phyloP scores from a whole-genome alignment of 768 basidiomycete species.

The Podaxis sp. region DNA sequence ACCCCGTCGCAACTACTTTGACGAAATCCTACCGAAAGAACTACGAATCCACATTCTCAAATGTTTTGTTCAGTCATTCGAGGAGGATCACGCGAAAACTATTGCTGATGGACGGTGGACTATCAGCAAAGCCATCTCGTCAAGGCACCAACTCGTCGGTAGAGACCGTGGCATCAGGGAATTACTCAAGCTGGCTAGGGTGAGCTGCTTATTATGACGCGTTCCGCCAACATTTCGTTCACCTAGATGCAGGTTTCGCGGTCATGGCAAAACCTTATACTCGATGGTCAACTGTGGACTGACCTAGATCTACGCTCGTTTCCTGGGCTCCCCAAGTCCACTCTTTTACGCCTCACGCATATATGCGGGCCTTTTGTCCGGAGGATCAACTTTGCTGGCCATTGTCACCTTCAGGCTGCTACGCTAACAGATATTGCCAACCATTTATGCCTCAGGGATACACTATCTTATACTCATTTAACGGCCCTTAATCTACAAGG shows the following conservation, averaged over 20 bases:
- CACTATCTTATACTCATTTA: slow-evolving; percentile 60
- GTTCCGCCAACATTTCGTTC: slow-evolving; percentile 14
- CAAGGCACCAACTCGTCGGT: slow-evolving; percentile 73
- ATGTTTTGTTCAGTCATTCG: slow-evolving; percentile 55
- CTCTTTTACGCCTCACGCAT: slow-evolving; percentile 53
- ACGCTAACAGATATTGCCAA: slow-evolving; percentile 54
- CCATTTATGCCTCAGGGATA: slow-evolving; percentile 47
- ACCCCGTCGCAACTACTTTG: slow-evolving; percentile 59
- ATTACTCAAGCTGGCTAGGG: slow-evolving; percentile 76
- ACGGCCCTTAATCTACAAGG: slow-evolving; percentile 72
- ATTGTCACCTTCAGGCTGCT: slow-evolving; percentile 47
- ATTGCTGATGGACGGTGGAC: slow-evolving; percentile 57
- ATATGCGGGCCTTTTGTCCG: slow-evolving; percentile 65
- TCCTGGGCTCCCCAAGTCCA: slow-evolving; percentile 49
- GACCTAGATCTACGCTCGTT: slow-evolving; percentile 63
- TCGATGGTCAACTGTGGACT: slow-evolving; percentile 88
- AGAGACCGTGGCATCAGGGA: slow-evolving; percentile 73
- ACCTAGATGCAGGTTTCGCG: slow-evolving; percentile 61
- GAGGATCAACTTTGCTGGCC: slow-evolving; percentile 63
- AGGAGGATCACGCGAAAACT: slow-evolving; percentile 52
- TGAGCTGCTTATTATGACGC: slow-evolving; percentile 35
- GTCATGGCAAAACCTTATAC: slow-evolving; percentile 70
- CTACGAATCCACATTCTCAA: slow-evolving; percentile 61
- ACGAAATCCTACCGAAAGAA: slow-evolving; percentile 70
- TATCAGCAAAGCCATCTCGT: slow-evolving; percentile 56